Evolutionary conservation across 306 rosid species (phyloP).

Genomic region (Oxytropis ochrocephala): DNA sequence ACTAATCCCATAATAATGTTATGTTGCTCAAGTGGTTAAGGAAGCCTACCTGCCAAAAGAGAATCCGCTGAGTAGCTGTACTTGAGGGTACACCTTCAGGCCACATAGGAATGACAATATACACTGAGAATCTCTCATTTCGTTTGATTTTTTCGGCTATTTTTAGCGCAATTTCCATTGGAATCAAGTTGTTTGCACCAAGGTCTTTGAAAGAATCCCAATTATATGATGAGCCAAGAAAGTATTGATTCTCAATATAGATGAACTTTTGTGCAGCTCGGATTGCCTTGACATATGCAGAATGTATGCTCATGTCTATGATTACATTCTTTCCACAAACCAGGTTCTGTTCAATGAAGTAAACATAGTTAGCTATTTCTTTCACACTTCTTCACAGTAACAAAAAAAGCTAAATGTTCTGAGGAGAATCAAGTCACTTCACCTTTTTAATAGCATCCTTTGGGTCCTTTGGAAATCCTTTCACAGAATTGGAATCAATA

Average conservation of each 20-base stretch:
- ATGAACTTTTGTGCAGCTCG: conserved; percentile 75
- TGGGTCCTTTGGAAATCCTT: conserved; percentile 76
- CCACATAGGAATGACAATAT: conserved; percentile 84
- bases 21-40: background rate
- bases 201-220: conserved; percentile 64
- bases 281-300: conserved; percentile 80
- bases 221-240: conserved; percentile 78
- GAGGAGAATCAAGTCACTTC: conserved; percentile 8
- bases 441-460: conserved; percentile 56
- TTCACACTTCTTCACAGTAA: background rate
- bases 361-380: background rate
- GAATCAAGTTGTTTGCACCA: conserved; percentile 86
- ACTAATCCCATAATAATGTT: background rate
- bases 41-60: conserved; percentile 73
- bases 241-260: conserved; percentile 80
- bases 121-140: conserved; percentile 56
- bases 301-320: conserved; percentile 85
- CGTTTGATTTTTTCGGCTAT: conserved; percentile 65
- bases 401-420: background rate
- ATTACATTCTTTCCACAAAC: conserved; percentile 77
- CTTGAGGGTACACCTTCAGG: conserved; percentile 88
- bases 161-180: conserved; percentile 80
- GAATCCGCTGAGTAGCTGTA: conserved; percentile 58
- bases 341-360: conserved; percentile 52
- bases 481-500: conserved; percentile 75